Conservation (phyloP, 352 stramenopile species). For the Phytopythium delawarense region DNA sequence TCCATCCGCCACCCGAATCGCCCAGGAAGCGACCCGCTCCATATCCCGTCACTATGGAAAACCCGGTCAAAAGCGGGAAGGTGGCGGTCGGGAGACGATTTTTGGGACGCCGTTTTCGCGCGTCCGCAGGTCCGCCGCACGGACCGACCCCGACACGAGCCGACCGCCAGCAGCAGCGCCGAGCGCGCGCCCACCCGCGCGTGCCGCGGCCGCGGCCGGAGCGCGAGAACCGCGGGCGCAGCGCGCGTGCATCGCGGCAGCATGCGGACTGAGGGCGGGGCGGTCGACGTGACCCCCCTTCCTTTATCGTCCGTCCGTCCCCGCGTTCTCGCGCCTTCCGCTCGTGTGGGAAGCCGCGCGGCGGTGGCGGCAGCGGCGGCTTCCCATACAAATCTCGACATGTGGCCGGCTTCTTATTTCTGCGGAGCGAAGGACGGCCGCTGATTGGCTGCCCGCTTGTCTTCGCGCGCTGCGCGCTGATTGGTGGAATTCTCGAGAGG, state of each 20-base stretch:
- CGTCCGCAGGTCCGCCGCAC: neutral
- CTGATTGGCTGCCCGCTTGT: constrained; percentile 25
- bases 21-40: neutral
- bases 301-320: constrained; percentile 32
- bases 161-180: neutral
- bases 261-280: constrained; percentile 21
- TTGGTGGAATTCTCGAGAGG: constrained; percentile 28
- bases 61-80: neutral
- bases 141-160: neutral
- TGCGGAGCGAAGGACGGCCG: neutral
- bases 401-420: neutral
- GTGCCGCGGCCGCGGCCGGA: constrained; percentile 6
- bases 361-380: neutral
- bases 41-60: constrained; percentile 5
- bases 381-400: neutral
- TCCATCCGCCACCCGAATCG: neutral
- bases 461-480: constrained; percentile 28
- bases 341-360: neutral
- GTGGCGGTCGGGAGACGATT: neutral
- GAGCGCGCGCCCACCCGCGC: neutral
- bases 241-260: constrained; percentile 9
- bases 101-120: constrained; percentile 1
- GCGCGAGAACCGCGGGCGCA: constrained; percentile 6
- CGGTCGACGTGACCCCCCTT: constrained; percentile 33
- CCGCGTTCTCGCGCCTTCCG: neutral